These are phyloP conservation scores for Clonostachys byssicola DNA, from an alignment of 2,329 filamentous ascomycete genomes.

Conservation along the genomic window DNA sequence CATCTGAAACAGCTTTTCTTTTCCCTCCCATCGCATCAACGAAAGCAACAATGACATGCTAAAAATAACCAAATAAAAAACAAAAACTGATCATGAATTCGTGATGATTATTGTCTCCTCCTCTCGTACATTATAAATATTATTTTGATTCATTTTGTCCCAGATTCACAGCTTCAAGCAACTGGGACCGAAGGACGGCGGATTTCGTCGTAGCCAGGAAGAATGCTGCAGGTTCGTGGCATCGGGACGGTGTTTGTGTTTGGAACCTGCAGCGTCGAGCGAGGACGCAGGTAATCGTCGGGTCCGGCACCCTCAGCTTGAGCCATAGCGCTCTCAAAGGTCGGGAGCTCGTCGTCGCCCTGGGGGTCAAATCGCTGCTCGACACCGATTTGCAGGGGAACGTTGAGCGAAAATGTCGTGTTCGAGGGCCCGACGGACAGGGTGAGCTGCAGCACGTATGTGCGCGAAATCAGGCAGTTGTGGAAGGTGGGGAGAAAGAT, in stretches of 20 bases:
- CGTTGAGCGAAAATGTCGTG: constrained; percentile 34
- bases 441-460: constrained; percentile 46
- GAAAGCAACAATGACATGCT: no score
- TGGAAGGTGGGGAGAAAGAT: constrained; percentile 54
- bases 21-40: no score
- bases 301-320: constrained; percentile 19
- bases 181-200: constrained; percentile 16
- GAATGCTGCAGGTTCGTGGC: constrained; percentile 19
- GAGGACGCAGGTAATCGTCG: constrained; percentile 36
- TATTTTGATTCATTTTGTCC: no score
- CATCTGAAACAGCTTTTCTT: no score
- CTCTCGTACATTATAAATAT: no score
- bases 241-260: constrained; percentile 20
- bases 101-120: no score
- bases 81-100: no score
- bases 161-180: constrained; percentile 6
- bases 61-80: no score
- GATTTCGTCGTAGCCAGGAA: constrained; percentile 34
- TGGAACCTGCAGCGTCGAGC: constrained; percentile 16
- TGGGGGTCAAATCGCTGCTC: constrained; percentile 24
- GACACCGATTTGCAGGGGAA: constrained; percentile 49
- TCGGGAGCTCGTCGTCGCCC: constrained; percentile 32
- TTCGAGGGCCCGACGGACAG: constrained; percentile 35
- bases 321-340: constrained; percentile 42
- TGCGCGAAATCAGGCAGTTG: constrained; percentile 50